Evolutionary conservation across 2,329 filamentous ascomycete species (phyloP), one percentile per base, ranked within the genome.

Genomic region (Graphilbum sp.): DNA sequence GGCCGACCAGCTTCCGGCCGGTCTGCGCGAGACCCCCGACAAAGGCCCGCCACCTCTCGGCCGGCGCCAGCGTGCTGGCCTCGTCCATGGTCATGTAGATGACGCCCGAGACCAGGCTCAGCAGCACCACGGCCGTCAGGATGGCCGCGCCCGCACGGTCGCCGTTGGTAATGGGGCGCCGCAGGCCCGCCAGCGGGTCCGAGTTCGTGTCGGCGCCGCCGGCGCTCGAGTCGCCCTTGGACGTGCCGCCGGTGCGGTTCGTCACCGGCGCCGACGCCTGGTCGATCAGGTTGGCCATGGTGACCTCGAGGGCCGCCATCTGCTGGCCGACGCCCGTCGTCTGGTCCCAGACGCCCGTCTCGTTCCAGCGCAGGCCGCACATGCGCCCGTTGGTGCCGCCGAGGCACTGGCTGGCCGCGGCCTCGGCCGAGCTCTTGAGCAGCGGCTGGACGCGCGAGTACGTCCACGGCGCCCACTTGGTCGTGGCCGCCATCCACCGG

Each of bases 301-400:
- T 66, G 10, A 79, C 63, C 49, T 80, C 73, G 52, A 82, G 59
- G 3, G 71, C 75, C 2, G 71, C 66, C 77, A 83, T 82, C 54
- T 81, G 75, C 52, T 81, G 75, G 5, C 78, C 78, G 2, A 81
- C 67, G 7, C 76, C 77, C 7, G 62, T 66, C 2, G 61, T 62
- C 19, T 71, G 69, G 50, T 80, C 74, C 54, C 67, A 79, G n/a
- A 13, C 13, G 6, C 42, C 45, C 18, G 44, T 35, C 13, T 43
- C 32, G 15, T 64, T 66, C 73, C 75, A 79, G 42, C 66, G 66
- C 38, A 73, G 54, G 9, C 74, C 71, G 46, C 73, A 79, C 61
- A 73, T 65, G 20, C 63, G 64, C 3, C 65, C 62, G 43, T 72
- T 73, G 20, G 50, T 45, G 15, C 72, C 73, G 20, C 72, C 75